A percentile compares a stretch with the other conserved stretches of the same genome.
Conservation (phyloP, 169 alveolate genomes). For the Plasmodium cynomolgi region DNA sequence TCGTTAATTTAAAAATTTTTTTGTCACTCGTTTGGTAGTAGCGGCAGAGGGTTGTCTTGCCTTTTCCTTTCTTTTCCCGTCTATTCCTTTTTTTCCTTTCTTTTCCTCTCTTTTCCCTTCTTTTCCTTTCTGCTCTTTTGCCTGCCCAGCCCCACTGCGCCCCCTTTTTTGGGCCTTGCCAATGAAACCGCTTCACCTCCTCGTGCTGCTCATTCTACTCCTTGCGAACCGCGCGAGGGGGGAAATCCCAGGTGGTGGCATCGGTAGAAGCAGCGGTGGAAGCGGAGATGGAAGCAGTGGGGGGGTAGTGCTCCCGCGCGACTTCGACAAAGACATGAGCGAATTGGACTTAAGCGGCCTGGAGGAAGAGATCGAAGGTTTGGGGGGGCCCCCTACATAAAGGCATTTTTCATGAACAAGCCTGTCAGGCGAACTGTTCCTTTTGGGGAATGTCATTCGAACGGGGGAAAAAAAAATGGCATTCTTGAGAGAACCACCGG, state of each 20-base stretch:
- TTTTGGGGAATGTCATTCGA: neutral
- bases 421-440: neutral
- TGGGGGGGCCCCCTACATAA: neutral
- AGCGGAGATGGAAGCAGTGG: neutral
- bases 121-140: neutral
- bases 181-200: constrained; percentile 26
- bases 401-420: neutral
- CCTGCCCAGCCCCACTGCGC: neutral
- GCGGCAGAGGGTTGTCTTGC: neutral
- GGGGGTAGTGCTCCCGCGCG: constrained; percentile 1
- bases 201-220: neutral
- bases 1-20: neutral
- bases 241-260: neutral
- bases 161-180: neutral
- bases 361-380: constrained; percentile 58
- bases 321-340: constrained; percentile 55
- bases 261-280: too few species aligned
- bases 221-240: neutral
- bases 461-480: neutral
- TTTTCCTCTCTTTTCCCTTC: constrained; percentile 8
- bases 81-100: too few species aligned
- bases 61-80: neutral
- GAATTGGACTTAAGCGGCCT: constrained; percentile 56
- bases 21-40: neutral
- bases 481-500: neutral